A percentile compares a stretch with the other conserved stretches of the same genome.
phyloP scores from a whole-genome alignment of 108 stramenopile genomes.

The Chaetoceros tenuissimus region DNA sequence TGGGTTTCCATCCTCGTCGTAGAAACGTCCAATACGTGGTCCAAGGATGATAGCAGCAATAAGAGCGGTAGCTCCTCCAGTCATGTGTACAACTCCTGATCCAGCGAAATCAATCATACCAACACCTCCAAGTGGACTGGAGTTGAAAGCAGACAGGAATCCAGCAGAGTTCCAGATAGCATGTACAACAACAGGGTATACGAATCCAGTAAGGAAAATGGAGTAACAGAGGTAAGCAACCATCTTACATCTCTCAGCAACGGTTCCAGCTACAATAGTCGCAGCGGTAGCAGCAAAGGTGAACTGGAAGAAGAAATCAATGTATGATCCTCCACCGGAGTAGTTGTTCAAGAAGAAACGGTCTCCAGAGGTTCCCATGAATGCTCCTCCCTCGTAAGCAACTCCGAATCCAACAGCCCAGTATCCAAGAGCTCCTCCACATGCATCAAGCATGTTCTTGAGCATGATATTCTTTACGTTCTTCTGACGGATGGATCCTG shows the following conservation, averaged over 20 bases:
- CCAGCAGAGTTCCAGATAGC: constrained; percentile 68
- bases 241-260: constrained; percentile 72
- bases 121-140: constrained; percentile 21
- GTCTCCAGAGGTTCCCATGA: constrained; percentile 45
- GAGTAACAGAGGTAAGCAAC: constrained; percentile 76
- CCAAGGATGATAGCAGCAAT: constrained; percentile 52
- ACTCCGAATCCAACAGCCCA: constrained; percentile 81
- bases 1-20: constrained; percentile 41
- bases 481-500: constrained; percentile 74
- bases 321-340: constrained; percentile 17
- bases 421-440: constrained; percentile 77
- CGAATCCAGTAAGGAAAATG: constrained; percentile 70
- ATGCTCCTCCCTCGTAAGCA: constrained; percentile 56
- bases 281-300: constrained; percentile 79
- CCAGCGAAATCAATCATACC: constrained; percentile 77
- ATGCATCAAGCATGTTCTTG: constrained; percentile 84
- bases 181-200: constrained; percentile 86
- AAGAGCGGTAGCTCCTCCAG: constrained; percentile 61
- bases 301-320: constrained; percentile 55
- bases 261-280: constrained; percentile 73
- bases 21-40: constrained; percentile 52
- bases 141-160: constrained; percentile 34
- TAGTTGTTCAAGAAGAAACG: constrained; percentile 47
- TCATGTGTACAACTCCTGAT: constrained; percentile 58
- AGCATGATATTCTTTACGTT: constrained; percentile 84